Base-by-base conservation (phyloP, 345 rosid genomes). In the Eucalyptus albens region DNA sequence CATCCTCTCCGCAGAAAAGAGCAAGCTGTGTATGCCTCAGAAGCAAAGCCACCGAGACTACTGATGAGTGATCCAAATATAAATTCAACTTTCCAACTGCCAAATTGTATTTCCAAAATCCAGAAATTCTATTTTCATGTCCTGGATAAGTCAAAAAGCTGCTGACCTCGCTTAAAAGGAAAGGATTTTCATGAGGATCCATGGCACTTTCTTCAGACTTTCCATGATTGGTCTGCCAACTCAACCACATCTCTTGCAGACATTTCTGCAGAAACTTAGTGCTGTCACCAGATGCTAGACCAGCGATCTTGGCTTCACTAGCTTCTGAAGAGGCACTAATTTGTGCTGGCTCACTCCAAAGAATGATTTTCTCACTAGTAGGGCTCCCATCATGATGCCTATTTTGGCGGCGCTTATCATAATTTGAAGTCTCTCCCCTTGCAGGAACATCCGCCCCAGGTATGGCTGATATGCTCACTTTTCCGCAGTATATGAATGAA, bases 51-150 rank as follows among this genome's bases (percentile, higher is more conserved):
- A 92, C 87, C 29, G 97, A 95, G 59, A 94, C 77, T 50, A 94
- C 69, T 56, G 97, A 95, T 88, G 92, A 88, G 93, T 93, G 92
- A 27, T 90, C 96, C 90, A 97, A 91, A 89, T 85, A 87, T 86
- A 95, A 82, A 90, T 95, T 92, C 89, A 97, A 87, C 93, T 95
- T 96, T 89, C 99, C 99, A 50, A 93, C 89, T 33, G 92, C 88
- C 93, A 96, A 89, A 92, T 92, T 90, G 94, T 95, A 95, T 93
- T 95, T 95, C 93, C 94, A 94, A 89, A 92, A 89, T 87, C 96
- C 95, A 86, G 93, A 92, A 92, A 92, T 92, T 89, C 87, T 91
- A 91, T 87, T 93, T 87, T 91, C 91, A 80, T 62, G 83, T 80
- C 91, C 95, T 82, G 93, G 92, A 92, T 91, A 91, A 53, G 90